phyloP scores from a whole-genome alignment of 768 basidiomycete genomes.

The Mycena alexandri region DNA sequence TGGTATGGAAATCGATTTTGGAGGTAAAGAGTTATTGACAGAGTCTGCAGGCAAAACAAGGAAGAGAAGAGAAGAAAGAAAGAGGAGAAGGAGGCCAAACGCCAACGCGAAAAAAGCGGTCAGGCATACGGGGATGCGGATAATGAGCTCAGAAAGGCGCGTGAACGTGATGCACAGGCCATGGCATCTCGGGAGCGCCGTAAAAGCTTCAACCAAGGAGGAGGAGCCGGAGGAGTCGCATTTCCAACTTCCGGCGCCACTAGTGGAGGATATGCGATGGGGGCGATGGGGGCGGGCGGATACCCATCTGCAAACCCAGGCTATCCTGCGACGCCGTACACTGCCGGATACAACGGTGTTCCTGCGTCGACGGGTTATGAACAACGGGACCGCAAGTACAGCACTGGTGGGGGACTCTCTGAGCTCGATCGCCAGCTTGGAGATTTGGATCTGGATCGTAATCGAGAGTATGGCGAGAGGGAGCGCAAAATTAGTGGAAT shows the following conservation, averaged over 20 bases:
- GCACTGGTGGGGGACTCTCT: constrained; percentile 44
- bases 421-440: constrained; percentile 58
- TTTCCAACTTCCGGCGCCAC: constrained; percentile 48
- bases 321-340: constrained; percentile 42
- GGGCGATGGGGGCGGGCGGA: constrained; percentile 7
- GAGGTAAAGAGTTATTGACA: neutral
- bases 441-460: constrained; percentile 55
- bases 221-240: constrained; percentile 45
- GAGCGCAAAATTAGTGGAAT: constrained; percentile 50
- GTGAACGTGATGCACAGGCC: constrained; percentile 66
- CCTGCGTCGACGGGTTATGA: constrained; percentile 37
- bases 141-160: constrained; percentile 66
- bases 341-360: constrained; percentile 39
- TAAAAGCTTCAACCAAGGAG: constrained; percentile 65
- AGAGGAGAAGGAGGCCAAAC: constrained; percentile 61
- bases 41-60: constrained; percentile 56
- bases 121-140: constrained; percentile 55
- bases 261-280: constrained; percentile 41
- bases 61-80: constrained; percentile 60
- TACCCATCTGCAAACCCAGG: constrained; percentile 25
- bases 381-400: constrained; percentile 49
- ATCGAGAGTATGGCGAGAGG: constrained; percentile 49
- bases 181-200: constrained; percentile 60
- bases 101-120: constrained; percentile 60
- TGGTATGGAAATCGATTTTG: constrained; percentile 52